Evolutionary conservation across 345 rosid genomes (phyloP), one percentile per base, ranked within the genome.

Genomic region (Corchorus capsularis): DNA sequence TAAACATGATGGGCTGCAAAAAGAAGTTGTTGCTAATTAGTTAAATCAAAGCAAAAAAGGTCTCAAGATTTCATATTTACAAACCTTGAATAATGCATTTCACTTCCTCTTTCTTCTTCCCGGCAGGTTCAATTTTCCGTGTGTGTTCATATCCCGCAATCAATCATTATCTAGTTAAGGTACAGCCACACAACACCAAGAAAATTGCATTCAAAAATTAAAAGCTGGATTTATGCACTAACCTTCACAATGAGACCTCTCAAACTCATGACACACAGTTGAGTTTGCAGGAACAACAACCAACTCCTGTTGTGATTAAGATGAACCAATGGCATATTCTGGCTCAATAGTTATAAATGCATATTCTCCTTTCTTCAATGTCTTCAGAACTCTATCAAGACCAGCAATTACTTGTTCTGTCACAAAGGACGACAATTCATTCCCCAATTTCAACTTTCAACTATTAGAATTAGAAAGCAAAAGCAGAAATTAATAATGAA

Each of bases 101-200:
- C 99, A n/a, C 97, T 81, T 88, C 95, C 85, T 96, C 98, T 83
- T 96, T 94, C 90, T 96, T 96, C 80, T 85, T 92, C 46, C 89
- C 83, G 9, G 97, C 93, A 68, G 96, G 92, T 83, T 90, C 98
- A 59, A 96, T 88, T 96, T 94, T 82, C 91, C 98, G 11, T 80
- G 81, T 1, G 97, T 91, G 82, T 82, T 94, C 99, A 96, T 88
- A 74, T 94, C 97, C 99, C 99, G 77, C 32, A 52, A 52, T 10
- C 4, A 52, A 50, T 16, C 41, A 9, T 16, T 16, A 34, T 14
- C 57, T 14, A 47, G 22, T 27, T 47, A 53, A 16, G 6, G 3
- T 17, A 7, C 15, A 10, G 46, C 16, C 47, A 22, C 14, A 47
- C 45, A 49, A 49, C 15, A 50, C 43, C 60, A 0, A 0, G 20